phyloP scores from a whole-genome alignment of 2,329 filamentous ascomycete species.

The Diaporthe sp. region DNA sequence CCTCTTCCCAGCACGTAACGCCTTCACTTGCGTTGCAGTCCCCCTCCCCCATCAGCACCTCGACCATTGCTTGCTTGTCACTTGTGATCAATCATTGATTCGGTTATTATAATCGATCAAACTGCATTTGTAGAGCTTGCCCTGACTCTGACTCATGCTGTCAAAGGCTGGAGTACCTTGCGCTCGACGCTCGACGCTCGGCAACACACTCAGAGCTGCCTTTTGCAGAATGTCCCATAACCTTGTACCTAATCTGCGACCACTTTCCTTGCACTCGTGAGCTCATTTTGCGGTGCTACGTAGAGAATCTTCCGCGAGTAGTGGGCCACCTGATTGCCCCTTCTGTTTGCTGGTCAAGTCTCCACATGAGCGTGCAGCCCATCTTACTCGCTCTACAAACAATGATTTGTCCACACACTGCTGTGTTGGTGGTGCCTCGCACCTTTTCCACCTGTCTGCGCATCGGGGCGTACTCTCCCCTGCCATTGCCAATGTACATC shows the following conservation, averaged over 20 bases:
- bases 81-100: neutral
- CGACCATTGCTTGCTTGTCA: neutral
- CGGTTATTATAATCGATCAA: neutral
- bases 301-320: too few species aligned
- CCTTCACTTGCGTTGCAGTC: neutral
- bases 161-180: neutral
- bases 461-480: neutral
- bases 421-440: neutral
- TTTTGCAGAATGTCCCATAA: neutral
- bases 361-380: neutral
- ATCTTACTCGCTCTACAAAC: neutral
- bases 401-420: neutral
- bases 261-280: neutral
- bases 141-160: neutral
- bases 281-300: neutral
- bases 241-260: neutral
- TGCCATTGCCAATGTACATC: neutral
- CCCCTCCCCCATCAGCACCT: neutral
- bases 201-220: neutral
- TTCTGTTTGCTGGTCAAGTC: neutral
- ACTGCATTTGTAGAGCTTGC: neutral
- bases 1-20: neutral
- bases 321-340: neutral
- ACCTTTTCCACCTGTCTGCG: neutral
- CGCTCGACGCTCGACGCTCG: neutral